phyloP scores from a whole-genome alignment of 1,284 basidiomycete genomes.

The Vanrija humicola region DNA sequence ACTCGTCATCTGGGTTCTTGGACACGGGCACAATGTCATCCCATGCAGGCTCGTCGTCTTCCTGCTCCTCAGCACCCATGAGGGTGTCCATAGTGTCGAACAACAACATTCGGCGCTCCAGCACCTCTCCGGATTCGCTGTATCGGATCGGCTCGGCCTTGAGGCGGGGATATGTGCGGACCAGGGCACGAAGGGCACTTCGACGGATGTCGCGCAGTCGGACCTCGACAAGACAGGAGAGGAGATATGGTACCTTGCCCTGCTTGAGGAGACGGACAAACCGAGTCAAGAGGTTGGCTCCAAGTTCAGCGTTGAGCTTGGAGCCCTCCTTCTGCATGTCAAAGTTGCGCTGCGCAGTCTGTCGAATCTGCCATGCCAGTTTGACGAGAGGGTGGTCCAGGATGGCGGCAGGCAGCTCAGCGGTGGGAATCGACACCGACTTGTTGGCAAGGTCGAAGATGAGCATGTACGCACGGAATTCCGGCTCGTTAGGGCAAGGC shows the following conservation, averaged over 20 bases:
- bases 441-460: constrained; percentile 85
- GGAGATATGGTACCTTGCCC: constrained; percentile 50
- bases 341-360: constrained; percentile 74
- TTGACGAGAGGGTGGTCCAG: constrained; percentile 71
- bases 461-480: constrained; percentile 93
- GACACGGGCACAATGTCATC: constrained; percentile 39
- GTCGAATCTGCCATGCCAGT: constrained; percentile 73
- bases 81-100: constrained; percentile 41
- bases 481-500: constrained; percentile 76
- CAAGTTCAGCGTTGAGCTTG: constrained; percentile 53
- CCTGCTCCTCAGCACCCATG: constrained; percentile 51
- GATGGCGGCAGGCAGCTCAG: constrained; percentile 72
- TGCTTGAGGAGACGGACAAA: constrained; percentile 53
- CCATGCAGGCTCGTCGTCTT: constrained; percentile 41
- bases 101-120: constrained; percentile 37
- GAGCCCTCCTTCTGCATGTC: constrained; percentile 53
- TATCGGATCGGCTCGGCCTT: constrained; percentile 40
- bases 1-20: constrained; percentile 25
- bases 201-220: constrained; percentile 54
- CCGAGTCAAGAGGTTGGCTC: constrained; percentile 58
- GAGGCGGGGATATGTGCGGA: constrained; percentile 50
- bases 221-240: constrained; percentile 55
- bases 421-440: constrained; percentile 62
- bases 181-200: constrained; percentile 53
- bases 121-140: constrained; percentile 30